A percentile compares a stretch with the other conserved stretches of the same genome.
Conservation (phyloP, 179 eudicot genomes). For the Drosera spatulata region DNA sequence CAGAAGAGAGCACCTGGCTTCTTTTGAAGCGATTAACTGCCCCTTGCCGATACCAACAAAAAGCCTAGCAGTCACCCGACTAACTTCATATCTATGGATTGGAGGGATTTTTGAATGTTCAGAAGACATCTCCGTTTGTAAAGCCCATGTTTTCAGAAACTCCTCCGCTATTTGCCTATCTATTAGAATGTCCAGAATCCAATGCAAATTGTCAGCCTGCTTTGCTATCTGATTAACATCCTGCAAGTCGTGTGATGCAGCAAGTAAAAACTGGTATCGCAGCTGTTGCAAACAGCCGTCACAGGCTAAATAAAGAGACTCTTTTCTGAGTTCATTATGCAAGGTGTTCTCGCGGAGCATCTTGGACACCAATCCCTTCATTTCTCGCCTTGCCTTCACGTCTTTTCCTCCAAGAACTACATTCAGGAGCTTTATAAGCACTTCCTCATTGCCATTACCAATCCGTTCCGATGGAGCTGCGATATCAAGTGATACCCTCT, state of each 20-base stretch:
- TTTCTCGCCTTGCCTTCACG: conserved; percentile 92
- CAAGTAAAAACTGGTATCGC: conserved; percentile 33
- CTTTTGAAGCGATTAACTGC: conserved; percentile 77
- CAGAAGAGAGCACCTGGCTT: conserved; percentile 58
- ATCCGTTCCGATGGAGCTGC: conserved; percentile 24
- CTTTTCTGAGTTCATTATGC: conserved; percentile 71
- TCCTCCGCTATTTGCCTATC: conserved; percentile 84
- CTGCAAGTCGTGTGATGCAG: conserved; percentile 39
- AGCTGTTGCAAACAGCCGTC: conserved; percentile 63
- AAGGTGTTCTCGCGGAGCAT: conserved; percentile 78
- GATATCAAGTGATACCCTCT: conserved; percentile 66
- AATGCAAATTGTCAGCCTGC: conserved; percentile 82
- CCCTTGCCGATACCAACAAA: conserved; percentile 95
- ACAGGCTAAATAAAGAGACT: conserved; percentile 77
- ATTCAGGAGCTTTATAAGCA: conserved; percentile 70
- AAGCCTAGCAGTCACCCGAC: conserved; percentile 77
- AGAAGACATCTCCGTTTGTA: conserved; percentile 58
- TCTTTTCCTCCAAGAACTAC: conserved; percentile 94
- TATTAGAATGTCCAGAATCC: conserved; percentile 83
- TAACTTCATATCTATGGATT: conserved; percentile 68
- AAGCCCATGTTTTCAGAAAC: conserved; percentile 67
- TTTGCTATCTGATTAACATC: conserved; percentile 62
- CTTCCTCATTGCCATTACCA: conserved; percentile 49
- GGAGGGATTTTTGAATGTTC: conserved; percentile 80
- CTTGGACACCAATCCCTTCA: conserved; percentile 78